Base-by-base conservation (phyloP, 306 rosid species). In the Pueraria montana region DNA sequence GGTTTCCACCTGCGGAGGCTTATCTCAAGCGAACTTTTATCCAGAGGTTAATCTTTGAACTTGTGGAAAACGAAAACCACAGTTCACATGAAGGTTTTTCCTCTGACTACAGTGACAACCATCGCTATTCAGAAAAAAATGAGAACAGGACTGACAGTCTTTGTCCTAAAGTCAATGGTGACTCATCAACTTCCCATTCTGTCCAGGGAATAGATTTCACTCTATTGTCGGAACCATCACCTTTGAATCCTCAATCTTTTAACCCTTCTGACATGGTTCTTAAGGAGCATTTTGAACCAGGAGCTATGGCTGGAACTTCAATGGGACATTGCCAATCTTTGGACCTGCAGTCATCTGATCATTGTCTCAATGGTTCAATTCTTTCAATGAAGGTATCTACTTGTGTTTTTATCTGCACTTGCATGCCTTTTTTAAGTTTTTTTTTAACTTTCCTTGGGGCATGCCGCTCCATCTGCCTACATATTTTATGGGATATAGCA, bases 1-100 rank as follows among this genome's bases (percentile, higher is more conserved):
- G 98, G 97, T 94, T 94, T 90, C 90, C 59, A 40, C 95, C 97
- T 17, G 74, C 84, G 2, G 97, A 94, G 92, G 92, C 95, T 62
- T 94, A 87, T 48, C 89, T 88, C 73, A 94, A 94, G 91, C 92
- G 98, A 34, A 74, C 92, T 77, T 70, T 87, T 77, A 90, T 94
- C 63, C 95, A 90, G 83, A 88, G 78, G 63, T 79, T 92, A 82
- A 89, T 94, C 66, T 89, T 78, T 78, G 86, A 87, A 73, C 90
- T 89, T 27, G 84, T 89, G 83, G 48, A 2, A 43, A 43, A 43
- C 14, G 82, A 84, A 83, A 83, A 78, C 76, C 75, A 65, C 36
- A 59, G 72, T 49, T 82, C 76, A 65, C 77, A 34, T 40, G 89
- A 87, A 80, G 80, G 58, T 64, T 81, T 89, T 43, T 65, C 87